A percentile compares a stretch with the other conserved stretches of the same genome.
Evolutionary conservation across 129 eudicot genomes (phyloP).

Genomic region (Glebionis coronaria): DNA sequence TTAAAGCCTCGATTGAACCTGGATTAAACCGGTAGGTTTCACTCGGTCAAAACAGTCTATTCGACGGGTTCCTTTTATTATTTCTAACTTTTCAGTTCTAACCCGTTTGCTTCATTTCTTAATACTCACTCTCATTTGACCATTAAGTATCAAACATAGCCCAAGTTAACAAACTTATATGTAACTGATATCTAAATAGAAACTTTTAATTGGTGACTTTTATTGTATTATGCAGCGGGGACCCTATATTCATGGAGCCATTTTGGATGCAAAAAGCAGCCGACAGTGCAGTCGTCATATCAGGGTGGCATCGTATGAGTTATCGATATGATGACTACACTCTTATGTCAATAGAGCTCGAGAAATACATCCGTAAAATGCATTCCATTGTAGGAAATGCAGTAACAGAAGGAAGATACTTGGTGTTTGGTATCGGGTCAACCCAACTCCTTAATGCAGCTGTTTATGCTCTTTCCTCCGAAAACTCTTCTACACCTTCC

Average conservation of each 20-base stretch:
- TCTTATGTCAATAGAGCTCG: conserved; percentile 42
- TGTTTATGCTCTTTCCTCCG: conserved; percentile 55
- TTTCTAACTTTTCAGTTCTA: too few species aligned
- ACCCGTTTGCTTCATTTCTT: too few species aligned
- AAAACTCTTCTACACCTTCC: conserved; percentile 42
- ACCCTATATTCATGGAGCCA: conserved; percentile 77
- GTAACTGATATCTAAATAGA: too few species aligned
- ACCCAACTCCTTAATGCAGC: conserved; percentile 69
- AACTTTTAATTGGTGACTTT: too few species aligned
- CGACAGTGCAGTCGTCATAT: conserved; percentile 48
- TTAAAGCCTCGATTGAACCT: too few species aligned
- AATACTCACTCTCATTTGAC: too few species aligned
- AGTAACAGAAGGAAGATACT: conserved; percentile 42
- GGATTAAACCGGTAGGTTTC: too few species aligned
- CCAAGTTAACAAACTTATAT: too few species aligned
- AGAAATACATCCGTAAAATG: conserved; percentile 43
- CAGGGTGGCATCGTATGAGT: conserved; percentile 93
- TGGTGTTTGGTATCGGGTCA: conserved; percentile 59
- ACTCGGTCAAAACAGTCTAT: too few species aligned
- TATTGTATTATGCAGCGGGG: too few species aligned
- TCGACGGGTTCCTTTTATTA: too few species aligned
- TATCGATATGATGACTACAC: conserved; percentile 31
- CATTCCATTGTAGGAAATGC: conserved; percentile 63
- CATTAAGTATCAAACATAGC: too few species aligned
- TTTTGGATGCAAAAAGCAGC: conserved; percentile 69